Percentiles rank a stretch among this genome's conserved stretches.
Conservation (phyloP, 257 asterid species). For the Solanum pennellii region DNA sequence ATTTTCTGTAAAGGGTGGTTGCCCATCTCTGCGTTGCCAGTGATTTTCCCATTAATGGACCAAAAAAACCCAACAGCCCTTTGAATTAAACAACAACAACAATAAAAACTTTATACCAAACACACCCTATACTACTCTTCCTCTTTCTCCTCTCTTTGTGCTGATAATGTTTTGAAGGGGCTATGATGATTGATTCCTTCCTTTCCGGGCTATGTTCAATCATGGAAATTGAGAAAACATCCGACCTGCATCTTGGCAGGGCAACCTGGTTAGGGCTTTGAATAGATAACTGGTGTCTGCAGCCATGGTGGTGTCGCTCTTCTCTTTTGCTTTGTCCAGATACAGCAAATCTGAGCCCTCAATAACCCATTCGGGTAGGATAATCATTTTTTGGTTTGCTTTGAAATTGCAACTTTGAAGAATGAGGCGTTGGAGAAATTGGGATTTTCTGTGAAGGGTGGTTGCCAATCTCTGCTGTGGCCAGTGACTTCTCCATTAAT, state of each 20-base stretch:
- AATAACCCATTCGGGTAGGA: background rate
- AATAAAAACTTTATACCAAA: background rate
- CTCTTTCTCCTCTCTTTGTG: background rate
- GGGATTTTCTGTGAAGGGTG: background rate
- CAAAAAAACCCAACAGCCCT: background rate
- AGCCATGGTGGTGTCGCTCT: background rate
- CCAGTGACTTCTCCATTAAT: background rate
- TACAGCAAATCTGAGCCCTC: background rate
- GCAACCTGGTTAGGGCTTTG: background rate
- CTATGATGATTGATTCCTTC: background rate
- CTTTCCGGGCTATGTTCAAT: background rate
- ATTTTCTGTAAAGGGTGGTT: background rate
- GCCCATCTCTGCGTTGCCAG: background rate
- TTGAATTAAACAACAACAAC: background rate
- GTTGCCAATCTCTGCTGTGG: background rate
- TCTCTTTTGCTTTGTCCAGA: background rate
- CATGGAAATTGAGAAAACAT: background rate
- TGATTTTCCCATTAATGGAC: background rate
- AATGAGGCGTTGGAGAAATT: background rate
- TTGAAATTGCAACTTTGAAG: background rate
- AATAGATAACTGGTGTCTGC: background rate
- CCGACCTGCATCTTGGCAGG: background rate
- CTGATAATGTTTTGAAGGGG: background rate
- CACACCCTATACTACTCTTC: background rate
- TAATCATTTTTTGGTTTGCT: background rate